Percentiles rank a stretch among this genome's conserved stretches.
Evolutionary conservation across 495 filamentous ascomycete genomes (phyloP).

Genomic region (Aspergillus asperescens): DNA sequence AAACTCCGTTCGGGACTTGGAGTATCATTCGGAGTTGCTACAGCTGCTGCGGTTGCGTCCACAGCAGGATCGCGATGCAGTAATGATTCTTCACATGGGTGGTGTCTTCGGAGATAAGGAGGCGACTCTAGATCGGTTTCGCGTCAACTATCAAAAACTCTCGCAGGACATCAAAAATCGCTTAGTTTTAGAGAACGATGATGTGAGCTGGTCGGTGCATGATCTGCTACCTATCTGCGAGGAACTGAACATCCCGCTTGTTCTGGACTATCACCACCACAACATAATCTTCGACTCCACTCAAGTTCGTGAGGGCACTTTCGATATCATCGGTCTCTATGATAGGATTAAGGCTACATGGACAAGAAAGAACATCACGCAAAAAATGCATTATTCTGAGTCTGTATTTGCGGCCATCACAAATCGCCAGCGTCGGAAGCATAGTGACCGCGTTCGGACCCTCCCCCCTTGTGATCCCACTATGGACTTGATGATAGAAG

Average conservation of each 20-base stretch:
- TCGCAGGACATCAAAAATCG: slow-evolving; percentile 68
- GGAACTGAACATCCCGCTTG: slow-evolving; percentile 86
- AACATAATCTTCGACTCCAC: slow-evolving; percentile 80
- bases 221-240: slow-evolving; percentile 88
- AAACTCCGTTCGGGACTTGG: slow-evolving; percentile 73
- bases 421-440: slow-evolving; percentile 69
- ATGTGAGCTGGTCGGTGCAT: slow-evolving; percentile 85
- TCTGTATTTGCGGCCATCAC: slow-evolving; percentile 71
- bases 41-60: slow-evolving; percentile 69
- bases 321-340: slow-evolving; percentile 68
- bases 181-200: slow-evolving; percentile 91
- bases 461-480: slow-evolving; percentile 74
- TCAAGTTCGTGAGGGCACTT: slow-evolving; percentile 75
- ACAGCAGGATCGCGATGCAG: slow-evolving; percentile 79
- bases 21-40: slow-evolving; percentile 86
- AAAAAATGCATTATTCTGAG: slow-evolving; percentile 97
- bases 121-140: slow-evolving; percentile 75
- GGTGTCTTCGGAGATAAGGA: slow-evolving; percentile 85
- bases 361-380: slow-evolving; percentile 78
- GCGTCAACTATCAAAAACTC: slow-evolving; percentile 64
- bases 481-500: slow-evolving; percentile 98
- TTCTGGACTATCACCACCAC: slow-evolving; percentile 93
- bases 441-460: slow-evolving; percentile 68
- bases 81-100: slow-evolving; percentile 95
- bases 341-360: slow-evolving; percentile 79